Base-by-base conservation (phyloP, 495 filamentous ascomycete genomes). In the Trichoderma reesei region DNA sequence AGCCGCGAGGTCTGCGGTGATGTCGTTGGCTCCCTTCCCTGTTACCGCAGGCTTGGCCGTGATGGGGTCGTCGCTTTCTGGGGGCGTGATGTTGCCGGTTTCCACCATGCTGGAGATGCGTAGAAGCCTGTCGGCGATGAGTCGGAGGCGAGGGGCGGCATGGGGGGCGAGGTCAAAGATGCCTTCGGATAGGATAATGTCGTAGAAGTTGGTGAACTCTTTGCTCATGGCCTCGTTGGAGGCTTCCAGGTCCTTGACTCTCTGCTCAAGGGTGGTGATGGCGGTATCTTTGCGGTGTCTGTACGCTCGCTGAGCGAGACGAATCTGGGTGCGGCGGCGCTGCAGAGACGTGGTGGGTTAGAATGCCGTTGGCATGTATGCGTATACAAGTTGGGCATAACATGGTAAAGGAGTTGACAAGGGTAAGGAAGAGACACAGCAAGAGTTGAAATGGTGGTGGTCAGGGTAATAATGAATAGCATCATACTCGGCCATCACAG, bases 301-400 rank as follows among this genome's bases (percentile, higher is more conserved):
- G 69, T 96, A 95, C 2, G 90, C 90, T 39, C 90, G 81, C 70
- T 96, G 91, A 10, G 91, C 91, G 63, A 94, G 80, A 42, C 91
- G 85, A 63, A 93, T 92, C 74, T 96, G 91, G n/a, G 88, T 92
- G 61, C 91, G 83, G 41, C 91, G 85, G 59, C 90, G 85, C 90
- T 96, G 68, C 34, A 64, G 62, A 7, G 38, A 63, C 66, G 62
- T 68, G 63, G 63, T 64, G 41, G 61, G 65, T 61, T 44, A 56
- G 51, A 56, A 33, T 16, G 3, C 3, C 46, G 34, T 33, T 36
- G 20, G 38, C 11, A 3, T 39, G 38, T 2, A 39, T 39, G 38
- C 38, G 6, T 39, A 39, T 26, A 26, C 26, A 26, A 26, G 26
- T 26, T 26, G 26, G 26, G 26, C 26, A 26, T 26, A 1, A 26